Conservation (phyloP, 1,139 yeast genomes). For the Hemisphaericaspora lyxosophila region DNA sequence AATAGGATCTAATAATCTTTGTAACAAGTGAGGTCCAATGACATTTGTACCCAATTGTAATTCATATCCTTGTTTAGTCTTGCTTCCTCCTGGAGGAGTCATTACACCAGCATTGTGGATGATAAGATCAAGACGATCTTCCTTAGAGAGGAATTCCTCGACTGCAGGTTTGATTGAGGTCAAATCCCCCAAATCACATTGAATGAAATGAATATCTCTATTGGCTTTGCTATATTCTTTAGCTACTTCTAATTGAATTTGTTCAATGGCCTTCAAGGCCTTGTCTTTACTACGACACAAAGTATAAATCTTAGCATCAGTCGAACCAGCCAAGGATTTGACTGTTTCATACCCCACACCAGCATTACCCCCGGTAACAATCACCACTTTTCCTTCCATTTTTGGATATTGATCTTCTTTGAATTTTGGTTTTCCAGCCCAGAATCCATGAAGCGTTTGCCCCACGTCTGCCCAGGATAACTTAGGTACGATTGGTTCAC, state of each 20-base stretch:
- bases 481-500: conserved; percentile 6
- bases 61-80: conserved; percentile 11
- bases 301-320: conserved; percentile 30
- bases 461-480: conserved; percentile 8
- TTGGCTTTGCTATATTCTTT: conserved; percentile 2
- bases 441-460: conserved; percentile 11
- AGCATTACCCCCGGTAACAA: conserved; percentile 12
- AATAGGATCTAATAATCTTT: conserved; percentile 41
- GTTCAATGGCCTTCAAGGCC: conserved; percentile 7
- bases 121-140: conserved; percentile 34
- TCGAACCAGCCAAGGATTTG: conserved; percentile 30
- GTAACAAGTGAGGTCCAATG: conserved; percentile 48
- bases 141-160: conserved; percentile 22
- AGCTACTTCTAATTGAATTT: conserved; percentile 9
- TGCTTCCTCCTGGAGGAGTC: conserved; percentile 32
- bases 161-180: conserved; percentile 41
- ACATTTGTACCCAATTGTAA: conserved; percentile 42
- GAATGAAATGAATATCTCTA: conserved; percentile 7
- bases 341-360: conserved; percentile 25
- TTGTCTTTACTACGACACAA: conserved; percentile 7
- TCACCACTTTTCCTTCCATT: conserved; percentile 9
- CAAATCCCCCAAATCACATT: conserved; percentile 34
- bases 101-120: conserved; percentile 53
- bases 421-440: conserved; percentile 10
- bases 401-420: conserved; percentile 9